Evolutionary conservation across 2,329 filamentous ascomycete genomes (phyloP).

Genomic region (Cordyceps cateniannulata): DNA sequence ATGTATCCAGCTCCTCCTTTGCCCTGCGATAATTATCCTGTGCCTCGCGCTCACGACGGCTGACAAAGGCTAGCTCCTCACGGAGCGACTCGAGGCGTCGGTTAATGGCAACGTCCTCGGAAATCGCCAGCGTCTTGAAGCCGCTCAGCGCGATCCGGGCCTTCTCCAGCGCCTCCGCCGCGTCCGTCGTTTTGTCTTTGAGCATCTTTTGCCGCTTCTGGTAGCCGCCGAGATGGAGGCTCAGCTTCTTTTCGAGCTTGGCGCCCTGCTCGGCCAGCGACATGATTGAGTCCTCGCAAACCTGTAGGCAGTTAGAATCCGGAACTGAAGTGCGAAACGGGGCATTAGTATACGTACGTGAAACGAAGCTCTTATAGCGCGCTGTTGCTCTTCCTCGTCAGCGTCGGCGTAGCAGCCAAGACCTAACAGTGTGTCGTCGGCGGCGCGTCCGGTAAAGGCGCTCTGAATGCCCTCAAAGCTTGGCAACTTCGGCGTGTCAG

Average conservation of each 20-base stretch:
- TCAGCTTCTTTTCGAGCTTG: constrained; percentile 91
- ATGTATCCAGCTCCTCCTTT: constrained; percentile 67
- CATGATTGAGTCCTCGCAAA: constrained; percentile 66
- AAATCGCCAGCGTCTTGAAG: constrained; percentile 68
- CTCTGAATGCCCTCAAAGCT: constrained; percentile 45
- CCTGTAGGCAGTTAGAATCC: constrained; percentile 35
- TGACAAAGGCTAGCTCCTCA: constrained; percentile 77
- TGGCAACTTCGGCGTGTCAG: constrained; percentile 54
- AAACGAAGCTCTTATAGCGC: constrained; percentile 63
- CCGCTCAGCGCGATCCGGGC: constrained; percentile 65
- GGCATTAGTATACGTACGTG: constrained; percentile 47
- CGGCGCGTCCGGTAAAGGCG: constrained; percentile 47
- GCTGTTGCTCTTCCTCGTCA: constrained; percentile 61
- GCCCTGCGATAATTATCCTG: constrained; percentile 76
- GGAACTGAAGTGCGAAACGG: not conserved
- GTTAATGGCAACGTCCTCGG: constrained; percentile 70
- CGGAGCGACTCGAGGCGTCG: constrained; percentile 67
- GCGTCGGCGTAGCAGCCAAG: constrained; percentile 75
- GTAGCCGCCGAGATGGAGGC: constrained; percentile 81
- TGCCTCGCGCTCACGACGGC: constrained; percentile 76
- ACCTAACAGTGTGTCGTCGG: constrained; percentile 61
- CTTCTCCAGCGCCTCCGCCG: constrained; percentile 66
- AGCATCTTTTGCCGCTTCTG: constrained; percentile 77
- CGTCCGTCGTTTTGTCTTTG: constrained; percentile 70
- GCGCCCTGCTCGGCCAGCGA: constrained; percentile 71